Conservation (phyloP, 768 basidiomycete genomes). For the Sutorius australiensis region DNA sequence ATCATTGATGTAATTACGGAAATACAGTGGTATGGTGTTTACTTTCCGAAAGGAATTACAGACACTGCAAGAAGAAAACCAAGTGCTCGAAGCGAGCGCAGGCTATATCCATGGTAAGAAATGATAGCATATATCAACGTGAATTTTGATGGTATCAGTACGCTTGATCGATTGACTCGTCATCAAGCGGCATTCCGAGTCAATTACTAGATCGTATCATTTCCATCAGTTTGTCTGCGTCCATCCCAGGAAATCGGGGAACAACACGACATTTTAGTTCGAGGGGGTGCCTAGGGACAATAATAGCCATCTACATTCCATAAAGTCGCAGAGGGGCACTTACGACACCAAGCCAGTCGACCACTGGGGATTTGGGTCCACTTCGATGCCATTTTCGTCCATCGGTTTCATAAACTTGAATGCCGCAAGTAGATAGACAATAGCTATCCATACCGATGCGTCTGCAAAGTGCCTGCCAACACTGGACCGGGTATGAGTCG, state of each 20-base stretch:
- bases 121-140: background rate
- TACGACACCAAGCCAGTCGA: slow-evolving; percentile 29
- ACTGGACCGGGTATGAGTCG: slow-evolving; percentile 12
- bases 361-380: slow-evolving; percentile 25
- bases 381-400: slow-evolving; percentile 25
- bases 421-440: slow-evolving; percentile 27
- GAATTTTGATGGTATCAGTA: background rate
- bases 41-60: background rate
- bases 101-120: background rate
- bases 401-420: slow-evolving; percentile 30
- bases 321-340: slow-evolving; percentile 3
- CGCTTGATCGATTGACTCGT: background rate
- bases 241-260: slow-evolving; percentile 17
- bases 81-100: background rate
- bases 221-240: slow-evolving; percentile 12
- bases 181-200: slow-evolving; percentile 1
- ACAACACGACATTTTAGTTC: slow-evolving; percentile 28
- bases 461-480: slow-evolving; percentile 31
- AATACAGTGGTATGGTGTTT: too few species aligned
- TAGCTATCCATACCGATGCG: slow-evolving; percentile 31
- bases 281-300: slow-evolving; percentile 24
- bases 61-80: background rate
- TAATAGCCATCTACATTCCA: slow-evolving; percentile 1
- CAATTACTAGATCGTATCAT: slow-evolving; percentile 9
- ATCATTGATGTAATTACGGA: background rate